Evolutionary conservation across 805 yeast species (phyloP).

Genomic region (Pichia thaimueangensis): DNA sequence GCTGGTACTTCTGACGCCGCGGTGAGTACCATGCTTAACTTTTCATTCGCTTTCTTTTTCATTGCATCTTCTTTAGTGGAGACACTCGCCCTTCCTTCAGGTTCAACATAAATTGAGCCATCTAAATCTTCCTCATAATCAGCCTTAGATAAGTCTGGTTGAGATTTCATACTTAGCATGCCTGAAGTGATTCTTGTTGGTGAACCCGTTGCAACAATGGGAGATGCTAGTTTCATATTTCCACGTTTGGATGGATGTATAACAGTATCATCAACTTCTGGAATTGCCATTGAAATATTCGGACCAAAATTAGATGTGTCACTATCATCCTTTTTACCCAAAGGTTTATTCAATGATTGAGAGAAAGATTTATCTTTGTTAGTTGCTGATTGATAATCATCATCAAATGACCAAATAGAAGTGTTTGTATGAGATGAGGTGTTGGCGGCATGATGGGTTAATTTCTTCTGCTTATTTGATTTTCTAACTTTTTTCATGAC

Average conservation of each 20-base stretch:
- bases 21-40: no score
- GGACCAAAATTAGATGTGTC: neutral
- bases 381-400: neutral
- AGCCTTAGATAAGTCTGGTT: conserved; percentile 31
- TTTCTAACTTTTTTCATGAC: conserved; percentile 30
- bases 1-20: no score
- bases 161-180: conserved; percentile 25
- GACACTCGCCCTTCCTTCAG: conserved; percentile 22
- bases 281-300: conserved; percentile 12
- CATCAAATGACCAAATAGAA: conserved; percentile 20
- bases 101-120: conserved; percentile 14
- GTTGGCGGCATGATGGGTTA: neutral
- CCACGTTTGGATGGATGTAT: conserved; percentile 21
- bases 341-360: conserved; percentile 9
- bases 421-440: conserved; percentile 4
- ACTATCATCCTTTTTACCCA: conserved; percentile 6
- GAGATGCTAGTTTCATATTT: conserved; percentile 25
- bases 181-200: conserved; percentile 34
- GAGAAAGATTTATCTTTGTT: neutral
- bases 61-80: conserved; percentile 27
- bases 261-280: conserved; percentile 14
- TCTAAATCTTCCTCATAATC: conserved; percentile 15
- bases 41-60: conserved; percentile 19
- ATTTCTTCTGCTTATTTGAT: conserved; percentile 13
- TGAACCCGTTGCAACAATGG: conserved; percentile 29